These are phyloP conservation scores for Boechera retrofracta DNA, from an alignment of 345 rosid species.

Conservation along the genomic window DNA sequence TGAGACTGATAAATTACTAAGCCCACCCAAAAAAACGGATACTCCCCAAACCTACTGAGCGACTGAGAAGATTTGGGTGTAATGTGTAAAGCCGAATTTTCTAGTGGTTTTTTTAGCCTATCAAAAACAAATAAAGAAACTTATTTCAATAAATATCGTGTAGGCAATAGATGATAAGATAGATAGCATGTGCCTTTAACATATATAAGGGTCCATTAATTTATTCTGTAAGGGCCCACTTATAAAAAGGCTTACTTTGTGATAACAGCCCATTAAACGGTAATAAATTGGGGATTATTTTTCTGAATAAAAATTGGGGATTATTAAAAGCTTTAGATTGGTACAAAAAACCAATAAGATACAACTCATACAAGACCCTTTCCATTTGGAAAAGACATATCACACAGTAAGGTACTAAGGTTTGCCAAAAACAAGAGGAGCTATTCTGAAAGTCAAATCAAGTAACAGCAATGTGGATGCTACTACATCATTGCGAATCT, in stretches of 20 bases:
- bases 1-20: too few species aligned
- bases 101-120: background rate
- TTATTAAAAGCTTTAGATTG: background rate
- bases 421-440: slow-evolving; percentile 11
- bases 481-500: background rate
- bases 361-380: too few species aligned
- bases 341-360: background rate
- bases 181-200: background rate
- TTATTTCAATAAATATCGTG: background rate
- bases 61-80: background rate
- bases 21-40: too few species aligned
- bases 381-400: slow-evolving; percentile 14
- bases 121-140: too few species aligned
- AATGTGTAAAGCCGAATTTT: background rate
- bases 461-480: slow-evolving; percentile 20
- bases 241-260: slow-evolving; percentile 4
- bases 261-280: slow-evolving; percentile 19
- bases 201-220: background rate
- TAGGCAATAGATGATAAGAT: background rate
- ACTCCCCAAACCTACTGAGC: too few species aligned
- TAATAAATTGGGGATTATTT: background rate
- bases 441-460: slow-evolving; percentile 20
- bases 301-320: background rate
- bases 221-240: background rate
- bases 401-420: background rate